Percentiles rank a stretch among this genome's conserved stretches.
These are phyloP conservation scores for Cytospora paraplurivora DNA, from an alignment of 2,329 filamentous ascomycete genomes.

Conservation along the genomic window DNA sequence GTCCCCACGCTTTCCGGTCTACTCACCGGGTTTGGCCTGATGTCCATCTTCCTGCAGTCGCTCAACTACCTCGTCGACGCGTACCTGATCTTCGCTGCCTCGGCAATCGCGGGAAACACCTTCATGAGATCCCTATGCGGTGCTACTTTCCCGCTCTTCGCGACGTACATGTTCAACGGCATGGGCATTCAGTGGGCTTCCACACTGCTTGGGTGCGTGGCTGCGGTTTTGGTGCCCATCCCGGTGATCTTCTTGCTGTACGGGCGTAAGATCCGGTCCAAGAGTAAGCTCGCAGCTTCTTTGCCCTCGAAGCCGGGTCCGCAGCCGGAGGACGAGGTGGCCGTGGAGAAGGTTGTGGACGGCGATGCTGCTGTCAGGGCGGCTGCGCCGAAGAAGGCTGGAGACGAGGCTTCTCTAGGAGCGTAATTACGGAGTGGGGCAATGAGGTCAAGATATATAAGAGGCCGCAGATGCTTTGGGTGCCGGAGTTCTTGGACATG, in stretches of 20 bases:
- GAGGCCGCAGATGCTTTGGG: not conserved
- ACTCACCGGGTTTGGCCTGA: conserved; percentile 73
- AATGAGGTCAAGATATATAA: conserved; percentile 7
- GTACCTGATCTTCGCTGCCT: conserved; percentile 73
- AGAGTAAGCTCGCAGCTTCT: conserved; percentile 59
- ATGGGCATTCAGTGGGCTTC: conserved; percentile 64
- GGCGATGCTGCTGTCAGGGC: conserved; percentile 25
- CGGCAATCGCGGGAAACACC: conserved; percentile 79
- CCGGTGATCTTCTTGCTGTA: conserved; percentile 65
- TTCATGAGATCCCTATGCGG: conserved; percentile 78
- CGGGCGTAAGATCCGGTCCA: conserved; percentile 57
- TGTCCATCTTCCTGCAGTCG: conserved; percentile 79
- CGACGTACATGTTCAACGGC: conserved; percentile 67
- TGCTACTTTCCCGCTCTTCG: conserved; percentile 79
- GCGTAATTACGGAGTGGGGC: conserved; percentile 24
- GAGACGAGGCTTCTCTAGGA: conserved; percentile 33
- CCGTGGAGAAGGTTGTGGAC: conserved; percentile 18
- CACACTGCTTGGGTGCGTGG: conserved; percentile 64
- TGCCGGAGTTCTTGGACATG: not conserved
- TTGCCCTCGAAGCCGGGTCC: conserved; percentile 31
- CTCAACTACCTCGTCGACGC: conserved; percentile 82
- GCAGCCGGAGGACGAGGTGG: conserved; percentile 1
- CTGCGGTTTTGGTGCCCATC: conserved; percentile 59
- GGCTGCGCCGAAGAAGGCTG: conserved; percentile 25
- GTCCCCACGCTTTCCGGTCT: conserved; percentile 64